Evolutionary conservation across 495 filamentous ascomycete genomes (phyloP), one percentile per base, ranked within the genome.

Genomic region (Penicillium egyptiacum): DNA sequence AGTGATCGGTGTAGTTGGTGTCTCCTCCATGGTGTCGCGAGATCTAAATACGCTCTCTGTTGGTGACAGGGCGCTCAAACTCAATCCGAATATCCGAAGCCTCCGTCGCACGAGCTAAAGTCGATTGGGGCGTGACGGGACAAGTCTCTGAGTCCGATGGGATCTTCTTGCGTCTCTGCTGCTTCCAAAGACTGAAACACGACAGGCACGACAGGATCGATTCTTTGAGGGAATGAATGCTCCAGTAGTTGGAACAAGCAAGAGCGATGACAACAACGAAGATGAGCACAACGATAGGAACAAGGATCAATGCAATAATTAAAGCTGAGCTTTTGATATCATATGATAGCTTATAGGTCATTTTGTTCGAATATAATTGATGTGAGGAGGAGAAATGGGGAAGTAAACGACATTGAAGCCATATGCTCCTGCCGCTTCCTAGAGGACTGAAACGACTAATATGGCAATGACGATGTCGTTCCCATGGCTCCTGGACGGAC

Each of bases 231-330:
- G 55, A 58, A 35, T 62, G 61, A 19, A 58, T 60, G 33, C 66
- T 73, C 63, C 70, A 77, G 62, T 66, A 72, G 14, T 71, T 68
- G 12, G 71, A 73, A 50, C 77, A 79, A 41, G 72, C 72, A 44
- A 85, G 60, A 30, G 79, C 78, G 26, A 81, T 50, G 47, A 69
- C 73, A 56, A 81, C 75, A 26, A 71, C 66, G 51, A 68, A 70
- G 43, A 70, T 66, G 49, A 81, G 70, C 39, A 83, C 66, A 51
- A 73, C 65, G 49, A 82, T 79, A 26, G 84, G 83, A 48, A 86
- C 74, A n/a, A 85, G 65, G 57, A 83, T 72, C 56, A 85, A 73
- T 37, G 75, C 71, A 53, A 75, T 73, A 57, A 83, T 71, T 55
- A 74, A 69, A 63, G 70, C 65, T 40, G 71, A 63, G 48, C 60